Evolutionary conservation across 2,329 filamentous ascomycete genomes (phyloP), one percentile per base, ranked within the genome.

Genomic region (Colletotrichum trifolii): DNA sequence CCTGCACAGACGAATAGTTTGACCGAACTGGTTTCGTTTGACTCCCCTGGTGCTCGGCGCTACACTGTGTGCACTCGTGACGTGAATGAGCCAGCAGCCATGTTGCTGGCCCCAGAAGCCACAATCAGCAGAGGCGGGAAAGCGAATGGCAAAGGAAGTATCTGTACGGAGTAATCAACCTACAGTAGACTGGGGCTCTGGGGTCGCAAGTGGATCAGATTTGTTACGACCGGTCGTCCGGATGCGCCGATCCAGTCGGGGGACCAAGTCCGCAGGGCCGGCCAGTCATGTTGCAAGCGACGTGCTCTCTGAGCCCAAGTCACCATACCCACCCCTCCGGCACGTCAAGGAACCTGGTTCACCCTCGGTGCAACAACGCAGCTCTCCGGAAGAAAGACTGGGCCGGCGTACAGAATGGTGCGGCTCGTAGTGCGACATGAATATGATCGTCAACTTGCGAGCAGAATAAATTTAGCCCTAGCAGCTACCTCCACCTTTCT

Each of bases 401-500:
- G 50, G n/a, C 35, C 52, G 12, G 34, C 38, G 25, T 25, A 25
- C 25, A 25, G 25, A 25, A 33, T 42, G 46, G 52, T 39, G 62
- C 52, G 35, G 46, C 40, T 48, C 34, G 12, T 53, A 40, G 50
- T 55, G 58, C 35, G 34, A 53, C 40, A 25, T 48, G n/a, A 35
- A 54, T 17, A 61, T 17, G 39, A 39, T 25, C 25, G 12, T 47
- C 35, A 6, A 25, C 42, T 8, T 11, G 10, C 42, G 50, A 52
- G 58, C 58, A 66, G 58, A 62, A 53, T 48, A 57, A 62, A 46
- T 66, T 42, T 47, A 57, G 8, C 11, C 38, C n/a, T 12, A 12
- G 25, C 34, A 13, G 35, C 34, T 47, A 40, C 25, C 17, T 13
- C 38, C 13, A 55, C 43, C 25, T 25, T 25, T 25, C 25, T 25